Evolutionary conservation across 1,139 yeast species (phyloP).

Genomic region (Suhomyces kunorum): DNA sequence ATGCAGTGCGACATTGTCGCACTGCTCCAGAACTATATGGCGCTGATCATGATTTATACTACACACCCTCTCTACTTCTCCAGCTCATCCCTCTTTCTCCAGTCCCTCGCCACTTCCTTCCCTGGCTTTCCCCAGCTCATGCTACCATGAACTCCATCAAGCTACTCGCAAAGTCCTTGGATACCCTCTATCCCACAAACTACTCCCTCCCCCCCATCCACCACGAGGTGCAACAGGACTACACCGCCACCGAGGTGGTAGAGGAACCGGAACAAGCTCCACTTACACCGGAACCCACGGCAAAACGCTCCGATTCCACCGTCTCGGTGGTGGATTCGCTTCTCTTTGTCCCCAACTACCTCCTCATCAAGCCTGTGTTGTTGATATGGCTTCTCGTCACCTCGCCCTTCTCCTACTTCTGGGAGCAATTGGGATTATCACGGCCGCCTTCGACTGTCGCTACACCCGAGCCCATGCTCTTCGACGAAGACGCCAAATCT

Average conservation of each 20-base stretch:
- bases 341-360: conserved; percentile 42
- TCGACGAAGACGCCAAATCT: conserved; percentile 7
- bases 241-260: conserved; percentile 6
- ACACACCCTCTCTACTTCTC: background rate
- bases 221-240: conserved; percentile 17
- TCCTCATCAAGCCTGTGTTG: conserved; percentile 47
- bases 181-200: conserved; percentile 30
- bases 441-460: conserved; percentile 3
- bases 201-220: conserved; percentile 12
- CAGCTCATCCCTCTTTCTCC: background rate
- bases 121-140: conserved; percentile 3
- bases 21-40: too few relatives aligned
- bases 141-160: conserved; percentile 42
- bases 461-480: background rate
- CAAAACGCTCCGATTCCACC: background rate
- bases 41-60: conserved; percentile 10
- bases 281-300: conserved; percentile 12
- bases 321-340: conserved; percentile 18
- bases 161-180: conserved; percentile 39
- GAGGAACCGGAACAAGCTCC: too few relatives aligned
- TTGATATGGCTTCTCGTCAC: conserved; percentile 46
- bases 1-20: conserved; percentile 12
- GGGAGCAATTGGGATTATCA: conserved; percentile 21
- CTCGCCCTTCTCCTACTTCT: conserved; percentile 49
- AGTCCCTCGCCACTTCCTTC: background rate